Evolutionary conservation across 805 yeast genomes (phyloP).

Genomic region (Isabelozyma pseudorhagii): DNA sequence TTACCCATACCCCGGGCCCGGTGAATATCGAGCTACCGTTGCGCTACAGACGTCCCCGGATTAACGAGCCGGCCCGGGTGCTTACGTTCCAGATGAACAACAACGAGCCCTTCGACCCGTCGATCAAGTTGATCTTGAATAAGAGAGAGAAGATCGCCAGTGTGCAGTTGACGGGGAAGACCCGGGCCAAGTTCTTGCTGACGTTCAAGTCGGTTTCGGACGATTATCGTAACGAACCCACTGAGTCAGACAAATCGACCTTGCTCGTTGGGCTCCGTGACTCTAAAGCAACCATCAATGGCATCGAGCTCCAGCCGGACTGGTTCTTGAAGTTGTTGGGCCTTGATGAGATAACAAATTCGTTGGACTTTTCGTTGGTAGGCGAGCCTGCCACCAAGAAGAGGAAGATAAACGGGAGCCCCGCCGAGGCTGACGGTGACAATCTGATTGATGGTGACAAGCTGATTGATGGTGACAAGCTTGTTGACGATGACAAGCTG

Average conservation of each 20-base stretch:
- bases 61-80: constrained; percentile 23
- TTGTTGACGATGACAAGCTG: too few species aligned
- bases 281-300: constrained; percentile 30
- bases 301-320: constrained; percentile 26
- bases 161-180: constrained; percentile 21
- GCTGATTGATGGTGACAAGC: too few species aligned
- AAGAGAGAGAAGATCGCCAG: constrained; percentile 19
- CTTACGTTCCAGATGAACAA: constrained; percentile 30
- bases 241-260: constrained; percentile 14
- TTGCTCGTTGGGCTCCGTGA: constrained; percentile 24
- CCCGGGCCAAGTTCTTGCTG: constrained; percentile 18
- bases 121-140: constrained; percentile 31
- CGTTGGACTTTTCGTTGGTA: neutral
- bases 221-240: constrained; percentile 12
- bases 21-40: constrained; percentile 17
- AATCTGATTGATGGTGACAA: neutral
- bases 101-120: constrained; percentile 13
- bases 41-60: constrained; percentile 31
- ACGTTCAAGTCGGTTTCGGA: constrained; percentile 19
- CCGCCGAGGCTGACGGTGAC: too few species aligned
- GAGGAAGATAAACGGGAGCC: constrained; percentile 2
- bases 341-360: constrained; percentile 1
- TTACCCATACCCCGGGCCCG: constrained; percentile 17
- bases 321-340: constrained; percentile 33
- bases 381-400: constrained; percentile 5